phyloP scores from a whole-genome alignment of 139 green algal species.

The Chlorella sorokiniana region DNA sequence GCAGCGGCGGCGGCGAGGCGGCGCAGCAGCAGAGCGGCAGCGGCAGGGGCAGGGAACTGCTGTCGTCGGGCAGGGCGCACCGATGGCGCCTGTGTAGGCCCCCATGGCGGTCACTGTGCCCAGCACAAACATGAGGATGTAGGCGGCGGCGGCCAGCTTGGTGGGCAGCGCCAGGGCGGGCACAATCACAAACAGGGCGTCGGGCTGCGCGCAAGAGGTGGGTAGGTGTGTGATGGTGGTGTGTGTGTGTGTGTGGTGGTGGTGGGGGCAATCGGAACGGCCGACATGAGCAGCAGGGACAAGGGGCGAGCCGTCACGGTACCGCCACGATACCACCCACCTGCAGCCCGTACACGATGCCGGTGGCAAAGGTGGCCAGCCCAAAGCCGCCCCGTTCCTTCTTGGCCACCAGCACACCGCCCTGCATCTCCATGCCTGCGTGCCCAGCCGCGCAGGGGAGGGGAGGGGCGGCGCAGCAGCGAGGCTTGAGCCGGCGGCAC shows the following conservation, averaged over 20 bases:
- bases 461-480: neutral
- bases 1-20: too few relatives aligned
- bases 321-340: neutral
- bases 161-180: slow-evolving; percentile 94
- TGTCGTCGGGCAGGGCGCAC: slow-evolving; percentile 30
- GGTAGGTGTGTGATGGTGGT: neutral
- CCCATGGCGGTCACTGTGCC: slow-evolving; percentile 96
- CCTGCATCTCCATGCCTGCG: slow-evolving; percentile 29
- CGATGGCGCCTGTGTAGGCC: slow-evolving; percentile 90
- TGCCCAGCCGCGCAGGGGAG: neutral
- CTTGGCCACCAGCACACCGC: slow-evolving; percentile 36
- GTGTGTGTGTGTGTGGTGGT: neutral
- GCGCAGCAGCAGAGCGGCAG: neutral
- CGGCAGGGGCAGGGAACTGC: neutral
- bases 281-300: neutral
- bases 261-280: neutral
- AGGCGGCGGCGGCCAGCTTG: slow-evolving; percentile 83
- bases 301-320: neutral
- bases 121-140: slow-evolving; percentile 94
- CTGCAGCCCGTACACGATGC: slow-evolving; percentile 94
- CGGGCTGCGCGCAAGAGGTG: slow-evolving; percentile 63
- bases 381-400: slow-evolving; percentile 50
- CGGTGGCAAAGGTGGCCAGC: slow-evolving; percentile 86
- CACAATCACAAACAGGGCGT: slow-evolving; percentile 96
- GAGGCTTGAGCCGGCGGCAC: neutral